Base-by-base conservation (phyloP, 2,329 filamentous ascomycete species). In the Phaeophleospora eucalypticola region DNA sequence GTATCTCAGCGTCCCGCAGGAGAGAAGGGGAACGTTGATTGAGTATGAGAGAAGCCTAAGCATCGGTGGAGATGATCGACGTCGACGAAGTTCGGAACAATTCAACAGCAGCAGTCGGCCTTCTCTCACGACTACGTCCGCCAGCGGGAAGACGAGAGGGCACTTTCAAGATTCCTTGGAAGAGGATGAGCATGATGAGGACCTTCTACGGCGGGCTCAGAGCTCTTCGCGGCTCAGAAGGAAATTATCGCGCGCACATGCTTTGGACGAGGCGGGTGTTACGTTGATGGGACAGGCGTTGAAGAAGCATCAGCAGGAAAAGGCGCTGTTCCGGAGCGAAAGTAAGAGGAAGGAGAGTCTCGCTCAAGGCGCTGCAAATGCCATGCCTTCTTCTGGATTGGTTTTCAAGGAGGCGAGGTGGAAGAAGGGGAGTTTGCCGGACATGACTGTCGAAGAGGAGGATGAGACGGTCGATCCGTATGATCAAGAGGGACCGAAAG, bases 281-380 rank as follows among this genome's bases (percentile, higher is more conserved):
- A 46, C 37, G 8, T 29, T 66, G 33, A 66, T 66, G 62, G 58
- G 60, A 14, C 58, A 62, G 40, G 65, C 65, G 3, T 49, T 66
- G 36, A 55, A 61, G 29, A 54, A 57, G 40, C 60, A 65, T 44
- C 56, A 64, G 40, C 50, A 56, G 15, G 64, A 66, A 38, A 66
- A 66, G 40, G 61, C 63, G 6, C 39, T 67, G 21, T 65, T 65
- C 32, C 60, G 60, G 4, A 58, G 59, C 3, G 48, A 52, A 15
- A 63, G 59, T 47, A 65, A 65, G 41, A 56, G 52, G n/a, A 46
- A 50, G 10, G 53, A 56, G 18, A 38, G 24, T 29, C 24, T 29
- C 24, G 6, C 24, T 7, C 7, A 6, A 29, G 24, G 18, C 9
- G 16, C 32, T 14, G 39, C 29, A 27, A 10, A n/a, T n/a, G n/a